phyloP scores from a whole-genome alignment of 2,329 filamentous ascomycete species.

The Orbilia javanica region DNA sequence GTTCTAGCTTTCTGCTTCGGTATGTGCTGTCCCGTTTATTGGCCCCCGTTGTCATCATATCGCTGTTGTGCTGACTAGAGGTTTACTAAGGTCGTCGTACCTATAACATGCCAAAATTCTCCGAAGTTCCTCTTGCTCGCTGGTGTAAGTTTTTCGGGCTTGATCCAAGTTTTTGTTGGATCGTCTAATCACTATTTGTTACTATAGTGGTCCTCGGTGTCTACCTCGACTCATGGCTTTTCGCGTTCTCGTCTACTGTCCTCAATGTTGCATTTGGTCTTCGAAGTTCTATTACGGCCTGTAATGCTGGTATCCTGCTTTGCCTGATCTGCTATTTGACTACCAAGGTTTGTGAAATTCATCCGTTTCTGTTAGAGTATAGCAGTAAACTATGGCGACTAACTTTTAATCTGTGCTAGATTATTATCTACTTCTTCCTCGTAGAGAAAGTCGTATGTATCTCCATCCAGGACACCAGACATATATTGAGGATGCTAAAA shows the following conservation, averaged over 20 bases:
- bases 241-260: conserved; percentile 72
- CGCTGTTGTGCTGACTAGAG: background rate
- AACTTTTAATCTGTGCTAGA: conserved; percentile 60
- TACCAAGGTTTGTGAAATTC: conserved; percentile 70
- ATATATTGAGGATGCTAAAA: background rate
- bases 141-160: conserved; percentile 43
- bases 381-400: background rate
- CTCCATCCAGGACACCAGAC: background rate
- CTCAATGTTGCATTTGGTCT: conserved; percentile 72
- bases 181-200: background rate
- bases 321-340: conserved; percentile 75
- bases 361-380: conserved; percentile 1
- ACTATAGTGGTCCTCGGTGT: conserved; percentile 72
- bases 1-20: conserved; percentile 54
- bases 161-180: background rate
- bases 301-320: conserved; percentile 72
- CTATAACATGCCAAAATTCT: conserved; percentile 40
- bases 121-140: conserved; percentile 51
- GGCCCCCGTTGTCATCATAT: background rate
- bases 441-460: conserved; percentile 73
- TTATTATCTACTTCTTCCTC: conserved; percentile 73
- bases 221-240: conserved; percentile 73
- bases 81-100: conserved; percentile 49
- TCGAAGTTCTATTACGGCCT: conserved; percentile 69
- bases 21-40: conserved; percentile 22